phyloP scores from a whole-genome alignment of 148 eudicot species.

The Heliosperma pusillum region DNA sequence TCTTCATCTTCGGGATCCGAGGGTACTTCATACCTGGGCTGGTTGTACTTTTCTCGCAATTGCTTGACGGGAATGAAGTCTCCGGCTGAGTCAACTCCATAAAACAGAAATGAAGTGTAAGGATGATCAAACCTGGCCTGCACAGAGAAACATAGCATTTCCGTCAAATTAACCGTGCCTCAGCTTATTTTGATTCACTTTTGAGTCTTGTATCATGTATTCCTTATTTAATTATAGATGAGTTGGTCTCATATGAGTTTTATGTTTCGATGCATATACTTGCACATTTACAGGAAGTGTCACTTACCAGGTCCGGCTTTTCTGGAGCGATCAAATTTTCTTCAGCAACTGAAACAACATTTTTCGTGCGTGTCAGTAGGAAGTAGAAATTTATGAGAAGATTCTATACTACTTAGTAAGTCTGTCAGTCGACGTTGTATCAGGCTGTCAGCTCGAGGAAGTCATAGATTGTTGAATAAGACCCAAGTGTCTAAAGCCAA shows the following conservation, averaged over 20 bases:
- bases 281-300: not conserved
- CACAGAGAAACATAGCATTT: constrained; percentile 1
- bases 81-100: constrained; percentile 78
- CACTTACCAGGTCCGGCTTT: constrained; percentile 68
- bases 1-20: constrained; percentile 56
- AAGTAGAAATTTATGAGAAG: not conserved
- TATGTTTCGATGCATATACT: not conserved
- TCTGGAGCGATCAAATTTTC: constrained; percentile 75
- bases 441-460: not conserved
- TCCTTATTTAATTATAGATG: no score
- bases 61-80: constrained; percentile 87
- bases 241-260: not conserved
- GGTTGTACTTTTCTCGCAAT: constrained; percentile 82
- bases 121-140: constrained; percentile 95
- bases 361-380: not conserved
- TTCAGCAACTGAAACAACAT: constrained; percentile 69
- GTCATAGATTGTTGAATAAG: no score
- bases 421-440: not conserved
- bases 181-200: not conserved
- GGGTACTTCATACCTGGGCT: constrained; percentile 79
- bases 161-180: not conserved
- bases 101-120: constrained; percentile 74
- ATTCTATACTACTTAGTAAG: not conserved
- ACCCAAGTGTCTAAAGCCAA: not conserved
- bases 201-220: no score